Evolutionary conservation across 805 yeast species (phyloP).

Genomic region (Kluyveromyces wickerhamii): DNA sequence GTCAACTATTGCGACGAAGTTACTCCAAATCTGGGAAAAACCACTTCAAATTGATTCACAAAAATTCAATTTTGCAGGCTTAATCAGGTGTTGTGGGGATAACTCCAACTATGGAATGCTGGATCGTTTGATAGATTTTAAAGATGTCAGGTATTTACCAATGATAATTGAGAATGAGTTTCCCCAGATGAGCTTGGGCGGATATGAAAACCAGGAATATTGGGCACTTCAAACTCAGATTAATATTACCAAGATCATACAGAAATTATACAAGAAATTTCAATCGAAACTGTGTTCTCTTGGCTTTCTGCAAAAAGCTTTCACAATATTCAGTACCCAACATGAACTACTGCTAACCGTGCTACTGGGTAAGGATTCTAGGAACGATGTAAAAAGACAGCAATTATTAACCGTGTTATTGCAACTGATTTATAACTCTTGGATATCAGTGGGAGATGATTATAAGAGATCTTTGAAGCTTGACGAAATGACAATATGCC

Average conservation of each 20-base stretch:
- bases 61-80: slow-evolving; percentile 9
- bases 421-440: slow-evolving; percentile 7
- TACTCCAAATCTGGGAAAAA: slow-evolving; percentile 9
- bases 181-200: too few species aligned
- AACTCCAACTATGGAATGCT: not conserved
- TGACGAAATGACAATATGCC: slow-evolving; percentile 39
- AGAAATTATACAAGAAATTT: not conserved
- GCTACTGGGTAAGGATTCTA: slow-evolving; percentile 6
- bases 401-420: slow-evolving; percentile 5
- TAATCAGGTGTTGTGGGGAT: slow-evolving; percentile 2
- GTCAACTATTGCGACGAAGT: slow-evolving; percentile 3
- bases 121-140: not conserved
- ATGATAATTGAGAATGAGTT: slow-evolving; percentile 1
- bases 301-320: slow-evolving; percentile 1
- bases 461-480: not conserved
- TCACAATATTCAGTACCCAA: slow-evolving; percentile 2
- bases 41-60: slow-evolving; percentile 19
- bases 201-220: slow-evolving; percentile 3
- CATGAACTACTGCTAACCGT: slow-evolving; percentile 10
- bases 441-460: slow-evolving; percentile 5
- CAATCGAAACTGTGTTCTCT: slow-evolving; percentile 1
- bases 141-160: slow-evolving; percentile 2
- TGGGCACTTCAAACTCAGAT: slow-evolving; percentile 16
- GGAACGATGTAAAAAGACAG: slow-evolving; percentile 5
- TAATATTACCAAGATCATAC: slow-evolving; percentile 6